Percentiles rank a stretch among this genome's conserved stretches.
These are phyloP conservation scores for Glutinoglossum americanum DNA, from an alignment of 495 filamentous ascomycete species.

Conservation along the genomic window DNA sequence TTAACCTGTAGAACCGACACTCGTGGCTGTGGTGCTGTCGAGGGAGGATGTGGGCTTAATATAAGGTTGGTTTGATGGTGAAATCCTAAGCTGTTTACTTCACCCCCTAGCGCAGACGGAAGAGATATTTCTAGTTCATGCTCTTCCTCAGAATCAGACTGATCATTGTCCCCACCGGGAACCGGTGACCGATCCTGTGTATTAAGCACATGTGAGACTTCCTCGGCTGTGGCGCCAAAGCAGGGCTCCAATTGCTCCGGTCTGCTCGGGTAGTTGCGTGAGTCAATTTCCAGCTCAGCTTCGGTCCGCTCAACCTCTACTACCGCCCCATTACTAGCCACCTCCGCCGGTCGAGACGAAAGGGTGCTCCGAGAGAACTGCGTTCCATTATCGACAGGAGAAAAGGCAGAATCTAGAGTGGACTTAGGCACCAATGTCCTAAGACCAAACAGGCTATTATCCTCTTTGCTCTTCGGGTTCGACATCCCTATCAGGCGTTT, in stretches of 20 bases:
- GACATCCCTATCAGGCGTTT: not conserved
- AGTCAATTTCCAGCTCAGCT: not conserved
- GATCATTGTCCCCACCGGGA: not conserved
- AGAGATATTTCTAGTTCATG: not conserved
- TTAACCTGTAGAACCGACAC: slow-evolving; percentile 9
- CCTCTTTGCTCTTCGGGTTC: not conserved
- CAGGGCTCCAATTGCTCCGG: not conserved
- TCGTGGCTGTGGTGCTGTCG: slow-evolving; percentile 8
- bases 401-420: not conserved
- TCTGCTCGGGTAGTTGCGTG: not conserved
- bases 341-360: not conserved
- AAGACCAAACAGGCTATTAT: not conserved
- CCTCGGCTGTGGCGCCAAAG: not conserved
- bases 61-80: not conserved
- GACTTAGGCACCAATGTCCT: not conserved
- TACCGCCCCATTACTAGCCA: not conserved
- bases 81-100: not conserved
- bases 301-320: not conserved
- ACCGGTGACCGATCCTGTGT: not conserved
- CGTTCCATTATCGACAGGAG: not conserved
- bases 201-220: not conserved
- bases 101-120: not conserved
- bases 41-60: slow-evolving; percentile 2
- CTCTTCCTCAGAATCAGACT: not conserved
- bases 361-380: not conserved